These are phyloP conservation scores for Thermochaetoides thermophila DNA, from an alignment of 495 filamentous ascomycete genomes.

Conservation along the genomic window DNA sequence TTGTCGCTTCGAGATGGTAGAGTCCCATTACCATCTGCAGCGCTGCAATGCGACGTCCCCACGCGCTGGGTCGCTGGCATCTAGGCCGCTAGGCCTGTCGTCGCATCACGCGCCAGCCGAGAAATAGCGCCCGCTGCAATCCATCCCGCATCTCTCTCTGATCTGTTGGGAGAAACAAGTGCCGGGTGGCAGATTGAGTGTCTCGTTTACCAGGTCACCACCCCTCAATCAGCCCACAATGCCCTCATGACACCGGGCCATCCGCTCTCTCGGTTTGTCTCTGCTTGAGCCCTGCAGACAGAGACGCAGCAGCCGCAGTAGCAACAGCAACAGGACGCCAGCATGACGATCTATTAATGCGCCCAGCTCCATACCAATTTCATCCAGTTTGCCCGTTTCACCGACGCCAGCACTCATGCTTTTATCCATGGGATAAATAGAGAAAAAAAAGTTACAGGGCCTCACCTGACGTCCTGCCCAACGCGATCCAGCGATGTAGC, in stretches of 20 bases:
- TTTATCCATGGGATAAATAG: conserved; percentile 2
- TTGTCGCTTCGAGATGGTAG: too few species aligned
- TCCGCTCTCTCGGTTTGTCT: conserved; percentile 4
- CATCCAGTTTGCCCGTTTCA: conserved; percentile 2
- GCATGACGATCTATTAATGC: too few species aligned
- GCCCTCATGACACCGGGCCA: conserved; percentile 1
- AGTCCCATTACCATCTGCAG: too few species aligned
- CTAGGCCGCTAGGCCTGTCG: too few species aligned
- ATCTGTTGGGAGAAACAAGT: not conserved
- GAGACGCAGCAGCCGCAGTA: too few species aligned
- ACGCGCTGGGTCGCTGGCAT: too few species aligned
- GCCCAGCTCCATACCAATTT: too few species aligned
- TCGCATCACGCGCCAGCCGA: conserved; percentile 5
- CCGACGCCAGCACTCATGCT: not conserved
- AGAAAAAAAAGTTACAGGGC: conserved; percentile 13
- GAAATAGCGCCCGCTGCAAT: not conserved
- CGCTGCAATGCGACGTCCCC: conserved; percentile 6
- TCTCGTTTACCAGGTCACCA: conserved; percentile 1
- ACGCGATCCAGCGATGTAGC: too few species aligned
- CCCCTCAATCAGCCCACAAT: conserved; percentile 6
- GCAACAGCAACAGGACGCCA: too few species aligned
- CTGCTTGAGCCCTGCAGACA: conserved; percentile 5
- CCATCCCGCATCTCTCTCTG: conserved; percentile 1
- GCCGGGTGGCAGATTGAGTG: not conserved
- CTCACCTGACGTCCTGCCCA: conserved; percentile 27